Evolutionary conservation across 78 protist genomes (phyloP).

Genomic region (Polysphondylium violaceum): DNA sequence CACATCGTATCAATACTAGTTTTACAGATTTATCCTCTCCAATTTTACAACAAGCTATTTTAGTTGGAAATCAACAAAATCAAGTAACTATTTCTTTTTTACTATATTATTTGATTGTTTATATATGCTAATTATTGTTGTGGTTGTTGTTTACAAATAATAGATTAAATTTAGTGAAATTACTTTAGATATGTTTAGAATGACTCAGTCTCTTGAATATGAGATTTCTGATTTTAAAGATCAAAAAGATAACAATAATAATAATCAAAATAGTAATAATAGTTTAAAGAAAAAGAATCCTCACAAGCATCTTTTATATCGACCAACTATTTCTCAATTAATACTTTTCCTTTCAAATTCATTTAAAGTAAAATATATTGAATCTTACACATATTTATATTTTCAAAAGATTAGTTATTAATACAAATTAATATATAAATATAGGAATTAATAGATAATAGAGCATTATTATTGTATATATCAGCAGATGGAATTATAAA

Average conservation of each 20-base stretch:
- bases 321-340: constrained; percentile 74
- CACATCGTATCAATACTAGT: background rate
- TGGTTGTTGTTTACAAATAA: background rate
- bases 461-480: constrained; percentile 67
- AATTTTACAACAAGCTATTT: constrained; percentile 59
- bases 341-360: constrained; percentile 57
- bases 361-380: constrained; percentile 19
- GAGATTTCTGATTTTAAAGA: constrained; percentile 8
- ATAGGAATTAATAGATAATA: constrained; percentile 55
- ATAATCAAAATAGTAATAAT: background rate
- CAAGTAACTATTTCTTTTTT: constrained; percentile 17
- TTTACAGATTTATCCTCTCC: background rate
- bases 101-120: background rate
- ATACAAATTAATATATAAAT: background rate
- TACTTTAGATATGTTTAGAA: constrained; percentile 81
- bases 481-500: constrained; percentile 60
- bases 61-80: constrained; percentile 64
- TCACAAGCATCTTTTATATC: constrained; percentile 67
- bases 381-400: too few species aligned
- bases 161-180: constrained; percentile 82
- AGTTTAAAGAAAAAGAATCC: constrained; percentile 60
- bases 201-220: constrained; percentile 74
- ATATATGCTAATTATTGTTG: background rate
- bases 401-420: background rate
- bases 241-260: background rate